Conservation (phyloP, 345 rosid species). For the Kandelia obovata region DNA sequence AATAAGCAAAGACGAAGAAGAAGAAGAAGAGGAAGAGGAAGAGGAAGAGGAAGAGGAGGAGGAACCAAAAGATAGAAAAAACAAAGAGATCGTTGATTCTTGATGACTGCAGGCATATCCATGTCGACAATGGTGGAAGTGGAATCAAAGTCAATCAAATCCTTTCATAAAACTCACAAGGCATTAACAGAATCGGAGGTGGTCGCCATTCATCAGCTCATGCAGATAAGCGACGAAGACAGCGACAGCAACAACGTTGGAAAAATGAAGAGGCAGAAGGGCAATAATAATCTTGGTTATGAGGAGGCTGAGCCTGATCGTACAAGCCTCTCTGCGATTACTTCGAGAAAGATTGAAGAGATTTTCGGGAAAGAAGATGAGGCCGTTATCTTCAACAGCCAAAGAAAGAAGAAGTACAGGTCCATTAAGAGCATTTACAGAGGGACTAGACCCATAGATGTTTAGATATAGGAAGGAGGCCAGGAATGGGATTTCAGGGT, state of each 20-base stretch:
- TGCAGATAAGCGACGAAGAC: slow-evolving; percentile 46
- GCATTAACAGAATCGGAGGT: slow-evolving; percentile 25
- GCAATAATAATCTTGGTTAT: neutral
- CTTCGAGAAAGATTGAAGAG: slow-evolving; percentile 33
- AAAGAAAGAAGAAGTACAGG: slow-evolving; percentile 31
- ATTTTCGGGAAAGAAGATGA: slow-evolving; percentile 37
- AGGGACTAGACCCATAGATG: slow-evolving; percentile 10
- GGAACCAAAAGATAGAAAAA: neutral
- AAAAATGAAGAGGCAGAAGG: neutral
- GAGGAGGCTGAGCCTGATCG: slow-evolving; percentile 4
- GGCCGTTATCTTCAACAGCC: neutral
- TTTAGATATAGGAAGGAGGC: neutral
- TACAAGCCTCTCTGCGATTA: slow-evolving; percentile 19
- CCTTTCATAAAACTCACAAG: slow-evolving; percentile 1
- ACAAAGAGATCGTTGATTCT: neutral
- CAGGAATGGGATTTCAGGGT: too few relatives aligned
- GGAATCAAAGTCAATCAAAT: slow-evolving; percentile 9
- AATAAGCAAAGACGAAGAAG: neutral
- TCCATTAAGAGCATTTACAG: slow-evolving; percentile 33
- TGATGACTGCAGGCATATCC: neutral
- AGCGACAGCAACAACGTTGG: slow-evolving; percentile 5
- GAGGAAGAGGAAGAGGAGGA: neutral
- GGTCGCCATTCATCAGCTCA: slow-evolving; percentile 39
- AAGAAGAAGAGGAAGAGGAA: neutral
- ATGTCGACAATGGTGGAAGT: neutral